These are phyloP conservation scores for Gracilaria gracilis DNA, from an alignment of 23 red algal genomes.

Conservation along the genomic window DNA sequence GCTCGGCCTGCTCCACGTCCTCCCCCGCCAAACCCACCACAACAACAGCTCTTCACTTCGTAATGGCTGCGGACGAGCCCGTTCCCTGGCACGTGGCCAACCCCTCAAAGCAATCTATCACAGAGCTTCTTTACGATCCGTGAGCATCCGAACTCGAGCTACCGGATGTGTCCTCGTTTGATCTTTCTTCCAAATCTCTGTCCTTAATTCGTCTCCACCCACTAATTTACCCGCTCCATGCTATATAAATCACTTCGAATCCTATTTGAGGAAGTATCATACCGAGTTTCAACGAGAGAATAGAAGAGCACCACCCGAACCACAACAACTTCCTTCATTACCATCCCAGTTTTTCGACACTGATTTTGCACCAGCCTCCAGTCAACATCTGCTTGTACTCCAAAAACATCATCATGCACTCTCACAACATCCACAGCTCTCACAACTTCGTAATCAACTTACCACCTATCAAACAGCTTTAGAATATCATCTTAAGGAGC, in stretches of 20 bases:
- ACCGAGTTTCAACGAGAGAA: slow-evolving; percentile 27
- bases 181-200: slow-evolving; percentile 38
- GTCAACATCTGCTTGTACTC: slow-evolving; percentile 19
- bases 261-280: slow-evolving; percentile 48
- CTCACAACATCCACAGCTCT: slow-evolving; percentile 20
- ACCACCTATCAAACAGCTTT: slow-evolving; percentile 25
- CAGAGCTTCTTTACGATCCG: slow-evolving; percentile 63
- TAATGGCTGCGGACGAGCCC: slow-evolving; percentile 9
- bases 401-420: slow-evolving; percentile 30
- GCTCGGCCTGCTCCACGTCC: no score
- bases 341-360: slow-evolving; percentile 51
- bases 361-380: slow-evolving; percentile 27
- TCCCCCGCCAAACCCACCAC: no score
- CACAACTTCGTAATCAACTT: slow-evolving; percentile 38
- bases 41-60: not conserved
- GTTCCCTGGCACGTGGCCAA: slow-evolving; percentile 21
- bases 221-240: slow-evolving; percentile 12
- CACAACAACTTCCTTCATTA: not conserved
- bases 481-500: slow-evolving; percentile 37
- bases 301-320: not conserved
- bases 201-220: not conserved
- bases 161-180: slow-evolving; percentile 43
- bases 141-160: slow-evolving; percentile 31
- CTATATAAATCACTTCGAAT: slow-evolving; percentile 57
- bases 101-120: slow-evolving; percentile 61